Percentiles rank a stretch among this genome's conserved stretches.
Conservation (phyloP, 2,329 filamentous ascomycete species). For the Ceratocystis albifundus region DNA sequence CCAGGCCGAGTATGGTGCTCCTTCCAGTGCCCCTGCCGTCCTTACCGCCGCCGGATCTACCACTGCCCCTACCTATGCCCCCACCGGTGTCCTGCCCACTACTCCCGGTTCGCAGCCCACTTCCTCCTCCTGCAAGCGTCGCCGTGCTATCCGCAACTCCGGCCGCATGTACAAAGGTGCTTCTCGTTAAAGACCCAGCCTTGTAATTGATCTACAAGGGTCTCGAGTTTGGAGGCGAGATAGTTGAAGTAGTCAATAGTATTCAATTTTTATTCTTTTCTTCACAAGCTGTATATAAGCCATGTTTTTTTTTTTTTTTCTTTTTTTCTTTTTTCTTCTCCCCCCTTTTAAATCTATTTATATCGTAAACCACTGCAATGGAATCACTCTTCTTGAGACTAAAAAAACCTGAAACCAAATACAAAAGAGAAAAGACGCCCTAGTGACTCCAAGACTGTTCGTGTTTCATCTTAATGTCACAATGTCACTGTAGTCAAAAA, state of each 20-base stretch:
- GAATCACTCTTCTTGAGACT: too few species aligned
- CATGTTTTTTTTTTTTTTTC: background rate
- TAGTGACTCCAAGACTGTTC: too few species aligned
- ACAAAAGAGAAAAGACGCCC: too few species aligned
- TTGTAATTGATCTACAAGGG: background rate
- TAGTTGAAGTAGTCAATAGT: constrained; percentile 9
- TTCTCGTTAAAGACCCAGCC: background rate
- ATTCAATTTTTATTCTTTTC: background rate
- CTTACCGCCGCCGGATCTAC: background rate
- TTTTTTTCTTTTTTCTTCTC: too few species aligned
- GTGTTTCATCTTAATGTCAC: too few species aligned
- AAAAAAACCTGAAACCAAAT: too few species aligned
- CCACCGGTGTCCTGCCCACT: background rate
- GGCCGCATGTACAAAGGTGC: constrained; percentile 17
- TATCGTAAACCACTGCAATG: background rate
- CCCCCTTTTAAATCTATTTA: background rate
- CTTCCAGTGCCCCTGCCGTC: background rate
- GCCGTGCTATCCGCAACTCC: constrained; percentile 19
- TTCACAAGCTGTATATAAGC: background rate
- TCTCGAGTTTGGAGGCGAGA: background rate
- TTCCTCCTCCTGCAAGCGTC: constrained; percentile 16
- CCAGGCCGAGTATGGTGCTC: background rate
- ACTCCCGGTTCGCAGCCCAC: constrained; percentile 1
- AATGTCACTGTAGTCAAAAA: too few species aligned
- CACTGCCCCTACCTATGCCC: background rate